Evolutionary conservation across 192 early-diverging fungal genomes (phyloP).

Genomic region (Obelidium mucronatum): DNA sequence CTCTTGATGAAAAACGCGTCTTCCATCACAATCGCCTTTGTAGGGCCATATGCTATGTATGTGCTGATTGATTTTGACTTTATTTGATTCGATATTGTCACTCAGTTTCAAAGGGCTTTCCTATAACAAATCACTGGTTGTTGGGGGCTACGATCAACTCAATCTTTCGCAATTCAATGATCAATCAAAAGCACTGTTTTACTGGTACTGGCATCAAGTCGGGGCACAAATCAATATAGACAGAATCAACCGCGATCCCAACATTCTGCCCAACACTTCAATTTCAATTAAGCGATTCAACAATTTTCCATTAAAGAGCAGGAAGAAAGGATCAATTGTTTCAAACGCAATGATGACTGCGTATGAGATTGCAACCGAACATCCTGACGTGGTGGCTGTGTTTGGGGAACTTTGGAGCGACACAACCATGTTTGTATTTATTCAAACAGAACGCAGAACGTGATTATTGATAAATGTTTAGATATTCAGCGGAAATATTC

Average conservation of each 20-base stretch:
- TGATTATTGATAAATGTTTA: background rate
- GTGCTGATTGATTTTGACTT: background rate
- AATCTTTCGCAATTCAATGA: background rate
- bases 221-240: background rate
- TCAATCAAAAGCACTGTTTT: background rate
- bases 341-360: background rate
- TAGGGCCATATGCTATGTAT: background rate
- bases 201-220: background rate
- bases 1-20: background rate
- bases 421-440: background rate
- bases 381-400: background rate
- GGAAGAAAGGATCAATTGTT: background rate
- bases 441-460: too few species aligned
- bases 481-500: background rate
- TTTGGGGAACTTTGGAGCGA: background rate
- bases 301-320: background rate
- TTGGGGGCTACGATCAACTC: background rate
- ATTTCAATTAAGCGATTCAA: slow-evolving; percentile 11
- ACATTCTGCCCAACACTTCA: background rate
- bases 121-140: background rate
- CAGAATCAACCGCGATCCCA: slow-evolving; percentile 1
- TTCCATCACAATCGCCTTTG: background rate
- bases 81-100: background rate
- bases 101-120: background rate
- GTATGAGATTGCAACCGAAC: background rate